phyloP scores from a whole-genome alignment of 768 basidiomycete species.

The Lactifluus pinguis region DNA sequence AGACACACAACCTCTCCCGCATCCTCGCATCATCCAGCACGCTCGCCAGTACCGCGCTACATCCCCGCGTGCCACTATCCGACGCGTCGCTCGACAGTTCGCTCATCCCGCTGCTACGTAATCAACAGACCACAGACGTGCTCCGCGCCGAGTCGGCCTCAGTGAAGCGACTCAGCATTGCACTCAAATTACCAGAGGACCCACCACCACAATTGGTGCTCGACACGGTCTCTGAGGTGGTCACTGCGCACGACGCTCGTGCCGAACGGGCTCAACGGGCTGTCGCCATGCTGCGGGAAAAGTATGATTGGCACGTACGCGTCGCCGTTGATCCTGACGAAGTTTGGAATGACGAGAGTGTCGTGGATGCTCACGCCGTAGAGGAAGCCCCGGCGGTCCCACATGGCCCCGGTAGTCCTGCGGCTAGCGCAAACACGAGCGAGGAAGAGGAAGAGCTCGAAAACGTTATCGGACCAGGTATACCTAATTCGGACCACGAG shows the following conservation, averaged over 20 bases:
- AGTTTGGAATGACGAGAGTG: slow-evolving; percentile 43
- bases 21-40: slow-evolving; percentile 47
- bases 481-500: slow-evolving; percentile 15
- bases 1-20: slow-evolving; percentile 69
- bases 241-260: slow-evolving; percentile 61
- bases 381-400: slow-evolving; percentile 61
- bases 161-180: slow-evolving; percentile 56
- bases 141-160: slow-evolving; percentile 61
- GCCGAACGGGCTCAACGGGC: slow-evolving; percentile 74
- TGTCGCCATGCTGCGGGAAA: slow-evolving; percentile 67
- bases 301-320: slow-evolving; percentile 77
- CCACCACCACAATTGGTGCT: slow-evolving; percentile 21
- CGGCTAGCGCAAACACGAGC: slow-evolving; percentile 13
- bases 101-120: slow-evolving; percentile 65
- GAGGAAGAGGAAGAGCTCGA: slow-evolving; percentile 20
- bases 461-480: slow-evolving; percentile 17
- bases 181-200: slow-evolving; percentile 37
- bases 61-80: slow-evolving; percentile 48
- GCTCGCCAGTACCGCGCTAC: slow-evolving; percentile 59
- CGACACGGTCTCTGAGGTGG: slow-evolving; percentile 34
- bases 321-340: slow-evolving; percentile 73
- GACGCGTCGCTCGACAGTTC: slow-evolving; percentile 66
- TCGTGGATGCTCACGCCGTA: slow-evolving; percentile 39
- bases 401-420: slow-evolving; percentile 52
- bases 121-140: slow-evolving; percentile 73